These are phyloP conservation scores for Thoreauomyces humboldtii DNA, from an alignment of 192 early-diverging fungal species.

Conservation along the genomic window DNA sequence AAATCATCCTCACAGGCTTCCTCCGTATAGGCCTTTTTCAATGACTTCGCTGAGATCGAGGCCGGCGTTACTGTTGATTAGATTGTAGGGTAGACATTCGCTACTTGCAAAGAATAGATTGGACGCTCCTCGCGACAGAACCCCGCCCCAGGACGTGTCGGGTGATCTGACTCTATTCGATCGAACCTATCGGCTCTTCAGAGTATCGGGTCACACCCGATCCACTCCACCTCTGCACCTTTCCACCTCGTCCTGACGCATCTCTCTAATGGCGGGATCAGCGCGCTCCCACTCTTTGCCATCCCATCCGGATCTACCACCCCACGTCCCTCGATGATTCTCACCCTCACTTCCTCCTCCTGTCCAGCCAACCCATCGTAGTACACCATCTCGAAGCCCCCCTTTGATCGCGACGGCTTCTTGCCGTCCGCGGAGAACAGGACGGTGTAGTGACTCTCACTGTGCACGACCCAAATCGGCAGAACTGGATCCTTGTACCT, in stretches of 20 bases:
- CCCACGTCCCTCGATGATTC: slow-evolving; percentile 6
- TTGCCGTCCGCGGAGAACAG: slow-evolving; percentile 35
- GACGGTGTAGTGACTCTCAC: slow-evolving; percentile 52
- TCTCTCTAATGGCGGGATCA: slow-evolving; percentile 40
- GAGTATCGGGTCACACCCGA: slow-evolving; percentile 40
- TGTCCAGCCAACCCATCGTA: slow-evolving; percentile 57
- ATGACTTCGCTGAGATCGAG: slow-evolving; percentile 58
- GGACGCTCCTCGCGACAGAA: too few species aligned
- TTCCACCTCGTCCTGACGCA: slow-evolving; percentile 40
- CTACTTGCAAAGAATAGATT: too few species aligned
- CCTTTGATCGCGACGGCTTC: background rate
- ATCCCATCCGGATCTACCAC: slow-evolving; percentile 1
- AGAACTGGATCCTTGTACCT: slow-evolving; percentile 43
- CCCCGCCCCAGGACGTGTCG: too few species aligned
- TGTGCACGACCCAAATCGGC: slow-evolving; percentile 53
- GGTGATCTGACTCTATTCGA: too few species aligned
- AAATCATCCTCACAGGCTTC: background rate
- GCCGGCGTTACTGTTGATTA: slow-evolving; percentile 57
- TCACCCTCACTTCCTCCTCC: slow-evolving; percentile 44
- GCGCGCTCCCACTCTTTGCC: background rate
- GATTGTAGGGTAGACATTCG: too few species aligned
- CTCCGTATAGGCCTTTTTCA: slow-evolving; percentile 54
- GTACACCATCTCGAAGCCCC: slow-evolving; percentile 44
- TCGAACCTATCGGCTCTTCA: slow-evolving; percentile 16
- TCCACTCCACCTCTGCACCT: slow-evolving; percentile 38